A percentile compares a stretch with the other conserved stretches of the same genome.
Conservation (phyloP, 2,329 filamentous ascomycete species). For the Chrysoporthe cubensis region DNA sequence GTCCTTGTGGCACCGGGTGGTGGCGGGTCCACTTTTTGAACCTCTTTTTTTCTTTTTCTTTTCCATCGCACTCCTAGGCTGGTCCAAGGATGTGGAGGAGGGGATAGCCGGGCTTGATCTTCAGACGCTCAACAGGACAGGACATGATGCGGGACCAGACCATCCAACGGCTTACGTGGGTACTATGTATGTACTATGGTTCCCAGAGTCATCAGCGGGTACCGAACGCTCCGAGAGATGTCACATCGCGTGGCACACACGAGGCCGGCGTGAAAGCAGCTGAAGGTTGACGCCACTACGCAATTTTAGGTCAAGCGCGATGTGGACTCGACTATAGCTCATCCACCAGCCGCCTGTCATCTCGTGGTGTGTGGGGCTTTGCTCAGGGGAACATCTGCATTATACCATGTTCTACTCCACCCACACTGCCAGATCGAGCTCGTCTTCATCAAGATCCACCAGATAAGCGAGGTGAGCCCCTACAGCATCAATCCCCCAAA, state of each 20-base stretch:
- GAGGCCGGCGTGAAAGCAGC: constrained; percentile 14
- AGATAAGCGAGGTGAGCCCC: background rate
- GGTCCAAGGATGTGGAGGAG: background rate
- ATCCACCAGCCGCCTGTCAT: background rate
- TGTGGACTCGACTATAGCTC: background rate
- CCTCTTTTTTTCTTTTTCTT: background rate
- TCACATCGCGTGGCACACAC: background rate
- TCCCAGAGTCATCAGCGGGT: background rate
- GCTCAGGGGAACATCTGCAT: background rate
- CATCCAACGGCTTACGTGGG: background rate
- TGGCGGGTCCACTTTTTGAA: background rate
- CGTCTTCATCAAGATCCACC: background rate
- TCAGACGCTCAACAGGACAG: background rate
- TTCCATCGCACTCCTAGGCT: background rate
- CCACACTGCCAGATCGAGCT: background rate
- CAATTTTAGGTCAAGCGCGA: background rate
- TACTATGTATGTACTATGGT: background rate
- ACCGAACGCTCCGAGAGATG: background rate
- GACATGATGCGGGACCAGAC: background rate
- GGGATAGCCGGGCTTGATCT: background rate
- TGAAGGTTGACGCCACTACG: constrained; percentile 12
- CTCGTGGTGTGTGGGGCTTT: background rate
- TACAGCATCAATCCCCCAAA: background rate
- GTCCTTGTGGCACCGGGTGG: background rate
- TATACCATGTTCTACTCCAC: background rate